Evolutionary conservation across 352 stramenopile species (phyloP).

Genomic region (Labyrinthula sp.): DNA sequence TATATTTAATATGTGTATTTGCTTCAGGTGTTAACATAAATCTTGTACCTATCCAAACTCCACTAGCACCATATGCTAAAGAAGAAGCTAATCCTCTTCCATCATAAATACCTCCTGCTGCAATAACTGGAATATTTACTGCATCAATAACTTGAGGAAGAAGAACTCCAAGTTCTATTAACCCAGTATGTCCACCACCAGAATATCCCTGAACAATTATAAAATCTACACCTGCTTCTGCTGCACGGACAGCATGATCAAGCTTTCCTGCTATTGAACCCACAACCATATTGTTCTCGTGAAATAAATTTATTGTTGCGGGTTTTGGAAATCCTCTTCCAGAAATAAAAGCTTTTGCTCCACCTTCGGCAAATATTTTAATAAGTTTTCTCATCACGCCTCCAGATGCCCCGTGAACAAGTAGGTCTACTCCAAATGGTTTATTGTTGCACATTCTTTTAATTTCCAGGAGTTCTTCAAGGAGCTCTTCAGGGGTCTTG

Average conservation of each 20-base stretch:
- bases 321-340: conserved; percentile 1
- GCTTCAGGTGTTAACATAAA: not conserved
- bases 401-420: too few relatives aligned
- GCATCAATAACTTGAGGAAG: conserved; percentile 1
- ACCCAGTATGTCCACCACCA: not conserved
- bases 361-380: conserved; percentile 1
- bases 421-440: too few relatives aligned
- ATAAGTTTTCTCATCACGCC: conserved; percentile 1
- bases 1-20: not conserved
- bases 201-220: not conserved
- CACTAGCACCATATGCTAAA: not conserved
- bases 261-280: not conserved
- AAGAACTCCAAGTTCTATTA: not conserved
- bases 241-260: not conserved
- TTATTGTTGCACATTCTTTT: too few relatives aligned
- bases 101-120: conserved; percentile 1
- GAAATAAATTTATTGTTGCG: not conserved
- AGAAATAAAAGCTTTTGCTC: not conserved
- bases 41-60: not conserved
- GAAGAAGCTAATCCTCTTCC: not conserved
- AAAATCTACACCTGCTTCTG: not conserved
- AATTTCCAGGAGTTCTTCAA: too few relatives aligned
- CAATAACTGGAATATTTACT: conserved; percentile 1
- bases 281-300: not conserved
- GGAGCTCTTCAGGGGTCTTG: too few relatives aligned